Evolutionary conservation across 177 flowering plant species (phyloP).

Genomic region (Vitis hybrid): DNA sequence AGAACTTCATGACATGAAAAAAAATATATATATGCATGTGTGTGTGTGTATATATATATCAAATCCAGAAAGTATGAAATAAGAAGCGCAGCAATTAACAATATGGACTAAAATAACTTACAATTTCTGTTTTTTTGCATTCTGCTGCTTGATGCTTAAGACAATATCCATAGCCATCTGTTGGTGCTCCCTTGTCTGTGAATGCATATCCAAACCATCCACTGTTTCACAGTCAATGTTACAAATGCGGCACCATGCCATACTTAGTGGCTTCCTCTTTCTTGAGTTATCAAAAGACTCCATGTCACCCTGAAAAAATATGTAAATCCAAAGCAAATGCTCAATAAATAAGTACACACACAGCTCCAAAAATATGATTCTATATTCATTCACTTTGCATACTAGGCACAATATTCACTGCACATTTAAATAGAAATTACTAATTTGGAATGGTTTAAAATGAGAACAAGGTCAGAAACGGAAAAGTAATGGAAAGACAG

Average conservation of each 20-base stretch:
- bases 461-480: background rate
- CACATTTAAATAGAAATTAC: background rate
- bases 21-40: too few species aligned
- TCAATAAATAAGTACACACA: background rate
- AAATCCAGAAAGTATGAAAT: background rate
- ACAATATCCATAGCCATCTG: slow-evolving; percentile 92
- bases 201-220: slow-evolving; percentile 89
- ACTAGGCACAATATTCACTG: background rate
- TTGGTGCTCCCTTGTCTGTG: slow-evolving; percentile 93
- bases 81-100: background rate
- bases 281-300: slow-evolving; percentile 66
- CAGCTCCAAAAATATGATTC: too few species aligned
- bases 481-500: background rate
- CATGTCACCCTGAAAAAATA: slow-evolving; percentile 49
- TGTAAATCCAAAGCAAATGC: background rate
- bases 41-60: too few species aligned
- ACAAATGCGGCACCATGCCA: slow-evolving; percentile 96
- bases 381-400: too few species aligned
- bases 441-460: background rate
- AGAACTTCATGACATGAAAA: background rate
- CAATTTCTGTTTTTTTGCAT: slow-evolving; percentile 68
- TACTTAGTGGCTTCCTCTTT: slow-evolving; percentile 63
- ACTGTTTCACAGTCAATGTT: slow-evolving; percentile 90
- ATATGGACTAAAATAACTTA: slow-evolving; percentile 25
- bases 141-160: slow-evolving; percentile 66